Evolutionary conservation across 106 monocot species (phyloP), one percentile per base, ranked within the genome.

Genomic region (Vanilla planifolia): DNA sequence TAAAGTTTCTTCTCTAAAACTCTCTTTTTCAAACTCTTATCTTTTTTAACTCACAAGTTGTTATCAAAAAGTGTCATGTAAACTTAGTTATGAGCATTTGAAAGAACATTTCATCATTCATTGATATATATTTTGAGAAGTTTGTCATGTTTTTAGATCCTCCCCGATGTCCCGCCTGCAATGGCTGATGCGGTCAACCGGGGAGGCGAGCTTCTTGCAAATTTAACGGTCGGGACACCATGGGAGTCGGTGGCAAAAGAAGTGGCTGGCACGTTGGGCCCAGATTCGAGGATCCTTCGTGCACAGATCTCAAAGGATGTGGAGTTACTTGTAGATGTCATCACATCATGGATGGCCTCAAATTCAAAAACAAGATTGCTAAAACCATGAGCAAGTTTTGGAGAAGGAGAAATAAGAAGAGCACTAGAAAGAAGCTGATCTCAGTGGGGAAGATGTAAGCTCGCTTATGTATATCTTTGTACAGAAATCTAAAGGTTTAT

Each of bases 111-210:
- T n/a, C n/a, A n/a, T n/a, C n/a, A n/a, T n/a, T n/a, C n/a, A n/a
- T n/a, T n/a, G n/a, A n/a, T n/a, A n/a, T n/a, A n/a, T 25, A 21
- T 22, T 3, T 11, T 25, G 50, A 26, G 17, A 26, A 50, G 1
- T 50, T 50, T 50, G 11, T 13, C 24, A 11, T 50, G 11, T 25
- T 26, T 13, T 2, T 63, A 95, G 95, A 62, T 80, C 17, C 33
- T 95, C 4, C 86, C 95, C 8, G 83, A 90, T 71, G 80, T 90
- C 43, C 90, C 95, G 51, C 95, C 95, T 22, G 86, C 73, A 13
- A 86, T 90, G 89, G 80, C 86, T 9, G 84, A 95, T 76, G 80
- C 86, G 19, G 83, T 89, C 1, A 95, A 86, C 73, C 71, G 75
- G 16, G 90, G 89, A 53, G 71, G 86, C 14, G 95, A 86, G 57